A percentile compares a stretch with the other conserved stretches of the same genome.
These are phyloP conservation scores for Dianthus caryophyllus DNA, from an alignment of 148 eudicot species.

Conservation along the genomic window DNA sequence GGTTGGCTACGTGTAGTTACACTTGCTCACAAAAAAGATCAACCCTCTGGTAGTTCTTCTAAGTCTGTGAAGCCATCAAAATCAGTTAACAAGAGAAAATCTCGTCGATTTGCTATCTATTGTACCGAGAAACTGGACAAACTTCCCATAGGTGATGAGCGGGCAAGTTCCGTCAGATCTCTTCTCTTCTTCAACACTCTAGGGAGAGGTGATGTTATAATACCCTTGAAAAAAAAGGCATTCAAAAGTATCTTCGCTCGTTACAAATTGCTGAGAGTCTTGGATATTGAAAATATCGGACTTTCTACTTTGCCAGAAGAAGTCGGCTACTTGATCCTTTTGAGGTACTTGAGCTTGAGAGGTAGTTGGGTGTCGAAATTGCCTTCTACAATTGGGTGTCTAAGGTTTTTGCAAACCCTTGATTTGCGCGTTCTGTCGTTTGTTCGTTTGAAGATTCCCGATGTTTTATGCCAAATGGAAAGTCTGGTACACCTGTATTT, in stretches of 20 bases:
- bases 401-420: slow-evolving; percentile 22
- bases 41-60: background rate
- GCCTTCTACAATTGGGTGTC: slow-evolving; percentile 22
- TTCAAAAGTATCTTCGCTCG: background rate
- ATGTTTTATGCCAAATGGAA: slow-evolving; percentile 12
- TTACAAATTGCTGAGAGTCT: slow-evolving; percentile 21
- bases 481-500: slow-evolving; percentile 20
- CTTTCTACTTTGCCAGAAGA: slow-evolving; percentile 5
- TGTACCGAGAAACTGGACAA: background rate
- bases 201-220: slow-evolving; percentile 1
- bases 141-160: background rate
- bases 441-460: slow-evolving; percentile 12
- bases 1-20: slow-evolving; percentile 12
- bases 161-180: slow-evolving; percentile 15
- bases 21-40: background rate
- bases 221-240: background rate
- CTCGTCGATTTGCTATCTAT: slow-evolving; percentile 20
- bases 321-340: slow-evolving; percentile 26
- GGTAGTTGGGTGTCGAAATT: slow-evolving; percentile 16
- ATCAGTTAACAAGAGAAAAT: background rate
- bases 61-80: background rate
- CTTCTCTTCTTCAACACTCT: slow-evolving; percentile 18
- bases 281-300: slow-evolving; percentile 24
- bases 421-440: slow-evolving; percentile 28
- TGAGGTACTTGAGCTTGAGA: slow-evolving; percentile 31